Evolutionary conservation across 2,329 filamentous ascomycete genomes (phyloP), one percentile per base, ranked within the genome.

Genomic region (Lachnellula cervina): DNA sequence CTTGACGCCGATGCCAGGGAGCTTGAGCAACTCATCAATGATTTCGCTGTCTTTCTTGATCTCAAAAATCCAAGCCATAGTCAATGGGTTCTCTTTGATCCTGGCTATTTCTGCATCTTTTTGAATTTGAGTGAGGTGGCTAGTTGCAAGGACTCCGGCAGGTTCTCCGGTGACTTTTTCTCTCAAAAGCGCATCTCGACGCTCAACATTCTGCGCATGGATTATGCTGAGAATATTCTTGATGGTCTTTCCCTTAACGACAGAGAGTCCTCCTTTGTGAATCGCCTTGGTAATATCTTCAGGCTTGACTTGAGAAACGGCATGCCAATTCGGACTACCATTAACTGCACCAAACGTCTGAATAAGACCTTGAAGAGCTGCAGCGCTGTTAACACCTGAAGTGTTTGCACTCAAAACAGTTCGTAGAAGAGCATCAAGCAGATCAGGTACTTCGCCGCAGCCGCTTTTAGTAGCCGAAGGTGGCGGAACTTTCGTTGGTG

Each of bases 301-400:
- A 4, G 81, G 68, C 1, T 81, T 70, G 1, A 84, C 81, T 25
- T 74, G 70, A 21, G 83, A 80, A 1, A 92, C 85, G 9, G 81
- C 82, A 62, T 90, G 82, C 87, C 88, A 93, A 67, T 91, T 76
- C 7, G 91, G 85, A 53, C 86, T 89, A 3, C 86, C 86, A 62
- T 86, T 83, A 5, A 86, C 87, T 9, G 82, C 76, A 1, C 88
- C 87, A 59, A 87, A 91, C 35, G 73, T 78, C 17, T 80, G 66
- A 2, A 86, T 81, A 0, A 94, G 75, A 0, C 83, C 84, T 56
- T 78, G 75, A 59, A 93, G 82, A 5, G 88, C 87, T 42, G 76
- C 78, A 19, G 83, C 83, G 0, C 88, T 85, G 25, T 76, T 76
- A 1, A 66, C 70, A 59, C 76, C 76, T 1, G 74, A 74, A 0